Base-by-base conservation (phyloP, 805 yeast genomes). In the Candida coquimbonensis region DNA sequence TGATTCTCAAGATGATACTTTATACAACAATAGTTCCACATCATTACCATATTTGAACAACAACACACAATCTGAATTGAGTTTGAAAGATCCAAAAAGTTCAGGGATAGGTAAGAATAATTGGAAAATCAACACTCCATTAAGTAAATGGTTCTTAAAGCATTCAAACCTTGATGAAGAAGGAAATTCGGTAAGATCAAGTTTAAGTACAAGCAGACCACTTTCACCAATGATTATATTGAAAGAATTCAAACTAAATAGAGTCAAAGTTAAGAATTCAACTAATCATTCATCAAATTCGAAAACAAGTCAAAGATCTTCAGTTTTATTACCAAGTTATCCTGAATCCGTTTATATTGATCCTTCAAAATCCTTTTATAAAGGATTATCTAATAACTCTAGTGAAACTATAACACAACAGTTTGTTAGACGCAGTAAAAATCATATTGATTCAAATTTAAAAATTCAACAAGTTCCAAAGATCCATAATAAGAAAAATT, bases 91-190 rank as follows among this genome's bases (percentile, higher is more conserved):
- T 8, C 53, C 56, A 3, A 51, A 32, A 3, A 39, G 42, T 25
- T 25, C 33, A 4, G 46, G 46, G 2, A 41, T 48, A 2, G 43
- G 40, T 6, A 39, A 37, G 25, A 45, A 57, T 5, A 57, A 46
- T 9, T 57, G 60, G 61, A 49, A 44, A 37, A 27, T 57, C 36
- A 55, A 49, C 40, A 53, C 61, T 4, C 63, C 63, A 14, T 37
- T 59, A 35, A 56, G 59, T 31, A 55, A 43, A 36, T 59, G 62
- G 62, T 59, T 59, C 42, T 52, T 47, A 9, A 57, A 52, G 42
- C 52, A 49, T 9, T 44, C 56, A 4, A 43, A 46, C 1, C 47
- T 52, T 0, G 41, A 19, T 24, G 29, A 38, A 24, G 39, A 21
- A 14, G 25, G 19, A 14, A 45, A 26, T 7, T 41, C 54, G 3